phyloP scores from a whole-genome alignment of 345 rosid genomes.

The Hibiscus syriacus region DNA sequence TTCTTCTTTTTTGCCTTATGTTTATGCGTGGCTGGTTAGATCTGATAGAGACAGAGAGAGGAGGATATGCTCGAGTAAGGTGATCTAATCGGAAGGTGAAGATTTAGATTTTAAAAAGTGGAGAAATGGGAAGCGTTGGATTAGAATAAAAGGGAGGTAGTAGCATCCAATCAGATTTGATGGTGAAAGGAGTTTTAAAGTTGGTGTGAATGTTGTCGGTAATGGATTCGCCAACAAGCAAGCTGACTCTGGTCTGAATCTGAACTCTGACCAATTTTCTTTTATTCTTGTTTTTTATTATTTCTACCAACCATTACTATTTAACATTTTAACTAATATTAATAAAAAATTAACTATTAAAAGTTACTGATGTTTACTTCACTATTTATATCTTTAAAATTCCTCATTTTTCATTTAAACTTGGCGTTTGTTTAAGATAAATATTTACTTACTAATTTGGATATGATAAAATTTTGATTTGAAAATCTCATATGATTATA shows the following conservation, averaged over 20 bases:
- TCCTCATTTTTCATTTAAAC: too few relatives aligned
- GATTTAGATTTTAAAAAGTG: constrained; percentile 41
- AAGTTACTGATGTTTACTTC: too few relatives aligned
- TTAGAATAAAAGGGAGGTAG: constrained; percentile 1
- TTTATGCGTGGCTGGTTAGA: constrained; percentile 19
- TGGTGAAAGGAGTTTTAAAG: constrained; percentile 11
- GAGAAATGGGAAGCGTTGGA: constrained; percentile 34
- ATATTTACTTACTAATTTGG: too few relatives aligned
- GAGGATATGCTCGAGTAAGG: constrained; percentile 5
- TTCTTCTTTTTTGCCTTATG: background rate
- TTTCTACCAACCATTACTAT: too few relatives aligned
- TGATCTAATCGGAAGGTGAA: constrained; percentile 47
- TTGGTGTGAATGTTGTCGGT: constrained; percentile 39
- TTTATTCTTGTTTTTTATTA: background rate
- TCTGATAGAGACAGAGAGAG: constrained; percentile 21
- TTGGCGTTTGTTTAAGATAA: too few relatives aligned
- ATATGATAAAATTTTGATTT: too few relatives aligned
- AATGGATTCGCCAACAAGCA: constrained; percentile 4
- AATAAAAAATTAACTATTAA: too few relatives aligned
- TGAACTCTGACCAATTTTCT: background rate
- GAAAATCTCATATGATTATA: too few relatives aligned
- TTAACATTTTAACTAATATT: too few relatives aligned
- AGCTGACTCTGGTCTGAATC: constrained; percentile 2
- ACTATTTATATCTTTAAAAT: too few relatives aligned
- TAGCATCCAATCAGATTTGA: constrained; percentile 13